Conservation (phyloP, 1,284 basidiomycete genomes). For the Cystobasidium pallidum region DNA sequence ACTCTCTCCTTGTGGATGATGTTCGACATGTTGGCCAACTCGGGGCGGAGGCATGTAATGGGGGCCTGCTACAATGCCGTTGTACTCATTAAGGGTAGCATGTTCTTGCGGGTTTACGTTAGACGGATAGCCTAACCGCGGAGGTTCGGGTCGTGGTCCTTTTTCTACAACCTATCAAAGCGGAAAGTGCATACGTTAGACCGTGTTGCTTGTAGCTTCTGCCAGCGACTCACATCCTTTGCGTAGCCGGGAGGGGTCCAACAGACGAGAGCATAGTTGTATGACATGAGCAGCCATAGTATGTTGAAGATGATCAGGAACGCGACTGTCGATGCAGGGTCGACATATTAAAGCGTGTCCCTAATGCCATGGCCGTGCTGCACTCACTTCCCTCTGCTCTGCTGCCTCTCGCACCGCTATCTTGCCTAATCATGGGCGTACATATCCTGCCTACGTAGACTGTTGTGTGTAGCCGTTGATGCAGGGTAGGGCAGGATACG, state of each 20-base stretch:
- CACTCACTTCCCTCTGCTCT: slow-evolving; percentile 49
- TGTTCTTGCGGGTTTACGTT: not conserved
- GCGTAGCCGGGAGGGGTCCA: slow-evolving; percentile 49
- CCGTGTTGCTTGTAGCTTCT: not conserved
- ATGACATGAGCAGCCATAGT: slow-evolving; percentile 50
- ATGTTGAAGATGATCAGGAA: slow-evolving; percentile 51
- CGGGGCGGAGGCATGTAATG: not conserved
- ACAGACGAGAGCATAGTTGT: slow-evolving; percentile 48
- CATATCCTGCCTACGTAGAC: slow-evolving; percentile 51
- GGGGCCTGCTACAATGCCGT: slow-evolving; percentile 4
- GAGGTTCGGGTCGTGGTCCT: slow-evolving; percentile 46
- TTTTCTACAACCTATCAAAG: slow-evolving; percentile 13
- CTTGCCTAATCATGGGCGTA: slow-evolving; percentile 48
- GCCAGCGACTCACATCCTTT: slow-evolving; percentile 46
- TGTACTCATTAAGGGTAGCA: not conserved
- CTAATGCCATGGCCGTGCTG: not conserved
- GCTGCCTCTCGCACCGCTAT: slow-evolving; percentile 43
- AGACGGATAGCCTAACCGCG: slow-evolving; percentile 28
- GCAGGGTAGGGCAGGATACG: not conserved
- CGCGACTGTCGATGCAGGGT: slow-evolving; percentile 41
- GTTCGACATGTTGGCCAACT: not conserved
- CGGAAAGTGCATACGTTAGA: no score
- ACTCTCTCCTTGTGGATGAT: not conserved
- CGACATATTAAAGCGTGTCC: not conserved
- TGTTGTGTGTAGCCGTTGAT: not conserved